Conservation (phyloP, 2,329 filamentous ascomycete species). For the Fusarium marasasianum region DNA sequence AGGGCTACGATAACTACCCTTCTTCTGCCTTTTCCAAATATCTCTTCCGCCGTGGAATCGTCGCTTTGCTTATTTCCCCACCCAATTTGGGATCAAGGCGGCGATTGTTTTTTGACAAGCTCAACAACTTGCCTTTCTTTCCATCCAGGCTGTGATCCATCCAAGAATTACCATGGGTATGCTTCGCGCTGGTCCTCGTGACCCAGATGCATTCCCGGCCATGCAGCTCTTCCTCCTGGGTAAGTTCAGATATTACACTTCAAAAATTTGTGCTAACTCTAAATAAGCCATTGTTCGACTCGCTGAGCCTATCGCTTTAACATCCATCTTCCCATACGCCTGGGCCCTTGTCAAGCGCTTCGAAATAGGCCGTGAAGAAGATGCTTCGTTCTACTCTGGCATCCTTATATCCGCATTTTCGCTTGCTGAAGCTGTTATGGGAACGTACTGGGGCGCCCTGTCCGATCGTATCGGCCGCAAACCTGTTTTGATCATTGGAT, state of each 20-base stretch:
- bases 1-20: slow-evolving; percentile 1
- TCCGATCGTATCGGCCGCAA: slow-evolving; percentile 87
- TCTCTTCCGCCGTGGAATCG: not conserved
- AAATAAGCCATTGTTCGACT: slow-evolving; percentile 86
- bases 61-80: slow-evolving; percentile 1
- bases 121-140: not conserved
- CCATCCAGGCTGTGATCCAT: not conserved
- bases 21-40: slow-evolving; percentile 3
- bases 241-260: slow-evolving; percentile 61
- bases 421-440: slow-evolving; percentile 82
- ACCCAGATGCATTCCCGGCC: slow-evolving; percentile 81
- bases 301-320: slow-evolving; percentile 91
- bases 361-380: slow-evolving; percentile 73
- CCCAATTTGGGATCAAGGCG: not conserved
- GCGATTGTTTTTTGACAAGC: slow-evolving; percentile 3
- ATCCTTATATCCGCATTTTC: slow-evolving; percentile 88
- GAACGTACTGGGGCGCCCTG: slow-evolving; percentile 87
- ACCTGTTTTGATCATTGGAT: slow-evolving; percentile 83
- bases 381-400: slow-evolving; percentile 89
- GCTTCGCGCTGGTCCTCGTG: slow-evolving; percentile 61
- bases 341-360: slow-evolving; percentile 85
- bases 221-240: slow-evolving; percentile 86
- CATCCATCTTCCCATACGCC: slow-evolving; percentile 92
- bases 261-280: slow-evolving; percentile 45
- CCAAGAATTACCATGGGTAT: slow-evolving; percentile 60